These are phyloP conservation scores for Rachicladosporium sp. DNA, from an alignment of 2,329 filamentous ascomycete genomes.

Conservation along the genomic window DNA sequence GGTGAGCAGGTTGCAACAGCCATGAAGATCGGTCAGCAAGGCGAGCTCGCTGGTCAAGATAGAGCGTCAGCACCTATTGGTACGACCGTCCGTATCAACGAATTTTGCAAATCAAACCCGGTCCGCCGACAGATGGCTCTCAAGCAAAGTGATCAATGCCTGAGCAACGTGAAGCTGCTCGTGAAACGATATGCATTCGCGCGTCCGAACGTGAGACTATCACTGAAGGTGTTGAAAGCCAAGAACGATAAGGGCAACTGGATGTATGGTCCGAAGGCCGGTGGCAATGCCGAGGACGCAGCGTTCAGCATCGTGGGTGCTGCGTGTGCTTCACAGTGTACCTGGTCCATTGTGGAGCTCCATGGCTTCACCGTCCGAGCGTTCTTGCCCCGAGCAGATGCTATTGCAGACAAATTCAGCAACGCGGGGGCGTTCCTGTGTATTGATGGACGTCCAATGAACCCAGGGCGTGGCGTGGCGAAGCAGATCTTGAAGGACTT, in stretches of 20 bases:
- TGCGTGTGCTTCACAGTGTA: slow-evolving; percentile 43
- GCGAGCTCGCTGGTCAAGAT: slow-evolving; percentile 28
- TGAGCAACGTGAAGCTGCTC: slow-evolving; percentile 47
- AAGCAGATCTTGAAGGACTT: slow-evolving; percentile 48
- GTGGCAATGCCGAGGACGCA: slow-evolving; percentile 43
- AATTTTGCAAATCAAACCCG: slow-evolving; percentile 49
- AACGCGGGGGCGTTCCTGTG: slow-evolving; percentile 47
- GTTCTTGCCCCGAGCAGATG: slow-evolving; percentile 43
- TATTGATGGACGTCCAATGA: slow-evolving; percentile 55
- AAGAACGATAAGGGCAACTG: slow-evolving; percentile 42
- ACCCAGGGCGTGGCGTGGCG: slow-evolving; percentile 40
- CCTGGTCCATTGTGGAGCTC: slow-evolving; percentile 26
- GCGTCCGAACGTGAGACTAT: slow-evolving; percentile 49
- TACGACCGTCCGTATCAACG: slow-evolving; percentile 50
- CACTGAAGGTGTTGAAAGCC: slow-evolving; percentile 46
- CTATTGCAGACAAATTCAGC: slow-evolving; percentile 28
- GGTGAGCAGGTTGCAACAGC: slow-evolving; percentile 46
- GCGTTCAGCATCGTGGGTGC: slow-evolving; percentile 49
- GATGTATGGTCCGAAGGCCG: slow-evolving; percentile 48
- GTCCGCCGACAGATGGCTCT: slow-evolving; percentile 49
- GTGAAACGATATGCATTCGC: slow-evolving; percentile 55
- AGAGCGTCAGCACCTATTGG: slow-evolving; percentile 49
- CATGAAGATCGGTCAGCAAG: slow-evolving; percentile 39
- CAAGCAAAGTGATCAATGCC: slow-evolving; percentile 45
- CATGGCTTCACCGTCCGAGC: slow-evolving; percentile 41